Evolutionary conservation across 306 rosid genomes (phyloP), one percentile per base, ranked within the genome.

Genomic region (Crataegus laevigata): DNA sequence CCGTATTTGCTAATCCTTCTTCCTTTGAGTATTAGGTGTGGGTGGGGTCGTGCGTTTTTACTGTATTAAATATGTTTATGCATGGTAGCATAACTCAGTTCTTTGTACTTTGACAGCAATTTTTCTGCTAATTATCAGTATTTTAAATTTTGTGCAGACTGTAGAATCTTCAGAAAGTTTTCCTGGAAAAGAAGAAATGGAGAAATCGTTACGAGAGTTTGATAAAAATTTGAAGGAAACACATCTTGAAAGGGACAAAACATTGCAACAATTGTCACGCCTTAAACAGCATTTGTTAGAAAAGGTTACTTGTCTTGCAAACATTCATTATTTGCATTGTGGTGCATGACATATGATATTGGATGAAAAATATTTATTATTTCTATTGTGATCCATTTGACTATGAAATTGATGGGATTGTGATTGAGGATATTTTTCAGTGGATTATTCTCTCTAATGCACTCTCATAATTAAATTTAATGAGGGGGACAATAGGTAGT

Each of bases 211-310:
- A 80, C 87, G 79, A 79, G 88, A 85, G 77, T 76, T 87, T 68
- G 83, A 87, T 74, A 82, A 83, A 70, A 97, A 92, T 76, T 83
- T 92, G 82, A 88, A 84, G 86, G 94, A 89, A 78, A 75, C 89
- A 36, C 84, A 78, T n/a, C 78, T 30, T 74, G 96, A 89, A 72
- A 92, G 86, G 89, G 98, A 96, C 82, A 96, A 85, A 82, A 92
- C 91, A 60, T 54, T 85, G 76, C 99, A 88, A 65, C 79, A 88
- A 73, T 81, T 96, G 89, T 64, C 91, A 54, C 98, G 98, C 57
- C 99, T 96, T 81, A 96, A 96, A 84, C 99, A 96, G 73, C 99
- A 96, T 87, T 88, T 96, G 77, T 78, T 96, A 78, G 96, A 96
- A 78, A 96, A 96, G 99, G 99, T 94, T 80, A 43, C 77, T 32